Percentiles rank a stretch among this genome's conserved stretches.
Conservation (phyloP, 192 early-diverging fungal genomes). For the Umbelopsis isabellina region DNA sequence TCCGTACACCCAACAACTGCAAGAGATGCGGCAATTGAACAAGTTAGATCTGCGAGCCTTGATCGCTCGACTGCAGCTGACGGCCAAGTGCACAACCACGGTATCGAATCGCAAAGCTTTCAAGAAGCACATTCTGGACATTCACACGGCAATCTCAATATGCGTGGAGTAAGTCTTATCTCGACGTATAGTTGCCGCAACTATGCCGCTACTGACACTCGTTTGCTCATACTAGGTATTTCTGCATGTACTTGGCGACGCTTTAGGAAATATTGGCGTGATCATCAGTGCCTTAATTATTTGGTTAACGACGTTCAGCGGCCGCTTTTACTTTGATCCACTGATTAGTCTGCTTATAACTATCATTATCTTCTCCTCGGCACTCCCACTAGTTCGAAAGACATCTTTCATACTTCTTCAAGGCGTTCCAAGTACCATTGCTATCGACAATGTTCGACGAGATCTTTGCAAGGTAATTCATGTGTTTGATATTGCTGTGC, state of each 20-base stretch:
- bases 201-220: neutral
- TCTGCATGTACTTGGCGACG: constrained; percentile 91
- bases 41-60: neutral
- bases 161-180: constrained; percentile 45
- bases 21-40: neutral
- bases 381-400: constrained; percentile 51
- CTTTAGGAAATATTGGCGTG: constrained; percentile 86
- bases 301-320: constrained; percentile 65
- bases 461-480: constrained; percentile 55
- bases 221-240: constrained; percentile 54
- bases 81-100: constrained; percentile 44
- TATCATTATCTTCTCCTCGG: constrained; percentile 61
- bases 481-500: neutral
- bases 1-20: neutral
- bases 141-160: constrained; percentile 54
- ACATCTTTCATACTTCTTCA: constrained; percentile 84
- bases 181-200: neutral
- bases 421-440: constrained; percentile 71
- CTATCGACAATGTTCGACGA: constrained; percentile 64
- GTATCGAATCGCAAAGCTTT: constrained; percentile 46
- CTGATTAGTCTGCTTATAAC: constrained; percentile 62
- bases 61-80: neutral
- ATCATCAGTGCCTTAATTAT: constrained; percentile 80
- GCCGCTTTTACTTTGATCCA: constrained; percentile 88
- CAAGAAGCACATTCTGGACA: constrained; percentile 36